phyloP scores from a whole-genome alignment of 768 basidiomycete species.

The Trametes cinnabarina region DNA sequence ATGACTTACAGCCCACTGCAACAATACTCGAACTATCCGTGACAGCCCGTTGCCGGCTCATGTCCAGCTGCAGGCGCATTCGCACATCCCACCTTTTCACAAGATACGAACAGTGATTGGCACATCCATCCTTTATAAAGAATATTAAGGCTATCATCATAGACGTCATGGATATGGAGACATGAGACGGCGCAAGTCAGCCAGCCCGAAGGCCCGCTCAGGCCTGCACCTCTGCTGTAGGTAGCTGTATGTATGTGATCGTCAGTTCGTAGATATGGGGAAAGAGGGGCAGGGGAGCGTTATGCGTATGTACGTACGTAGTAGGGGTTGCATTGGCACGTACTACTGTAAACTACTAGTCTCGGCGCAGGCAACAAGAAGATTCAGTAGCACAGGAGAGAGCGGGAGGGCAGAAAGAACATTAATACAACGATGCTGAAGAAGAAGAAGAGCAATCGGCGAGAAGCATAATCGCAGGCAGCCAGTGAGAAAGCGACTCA shows the following conservation, averaged over 20 bases:
- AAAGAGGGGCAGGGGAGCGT: background rate
- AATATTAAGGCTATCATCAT: constrained; percentile 20
- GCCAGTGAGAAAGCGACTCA: background rate
- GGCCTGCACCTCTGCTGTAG: constrained; percentile 10
- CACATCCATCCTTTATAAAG: background rate
- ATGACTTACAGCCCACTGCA: no score
- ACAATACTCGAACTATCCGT: no score
- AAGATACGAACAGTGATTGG: background rate
- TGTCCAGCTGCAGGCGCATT: no score
- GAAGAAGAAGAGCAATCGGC: background rate
- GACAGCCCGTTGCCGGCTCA: no score
- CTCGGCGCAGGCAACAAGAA: constrained; percentile 3
- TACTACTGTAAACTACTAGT: background rate
- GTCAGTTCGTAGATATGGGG: constrained; percentile 27
- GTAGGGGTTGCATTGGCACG: background rate
- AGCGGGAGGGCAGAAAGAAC: background rate
- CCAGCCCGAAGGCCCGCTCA: constrained; percentile 4
- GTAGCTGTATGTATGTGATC: constrained; percentile 20
- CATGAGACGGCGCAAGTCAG: constrained; percentile 17
- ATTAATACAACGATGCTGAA: background rate
- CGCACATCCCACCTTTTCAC: no score
- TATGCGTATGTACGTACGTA: constrained; percentile 2
- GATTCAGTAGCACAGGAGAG: background rate
- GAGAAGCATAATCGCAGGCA: background rate
- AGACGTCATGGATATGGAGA: constrained; percentile 22